Evolutionary conservation across 2,329 filamentous ascomycete genomes (phyloP).

Genomic region (Talaromyces sp.): DNA sequence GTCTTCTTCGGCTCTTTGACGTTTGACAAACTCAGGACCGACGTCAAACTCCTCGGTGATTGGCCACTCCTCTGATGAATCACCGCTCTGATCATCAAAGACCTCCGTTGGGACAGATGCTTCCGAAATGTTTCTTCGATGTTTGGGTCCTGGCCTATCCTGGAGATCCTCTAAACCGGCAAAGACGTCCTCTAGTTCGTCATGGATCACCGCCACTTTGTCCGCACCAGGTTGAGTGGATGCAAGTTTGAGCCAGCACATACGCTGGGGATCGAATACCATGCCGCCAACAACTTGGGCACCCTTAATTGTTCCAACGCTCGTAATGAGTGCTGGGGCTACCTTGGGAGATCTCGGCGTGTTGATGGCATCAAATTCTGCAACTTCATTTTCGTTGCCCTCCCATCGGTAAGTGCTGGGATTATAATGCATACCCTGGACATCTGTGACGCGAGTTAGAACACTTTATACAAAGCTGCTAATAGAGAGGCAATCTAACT

Average conservation of each 20-base stretch:
- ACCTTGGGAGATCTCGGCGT: slow-evolving; percentile 43
- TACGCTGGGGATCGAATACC: slow-evolving; percentile 94
- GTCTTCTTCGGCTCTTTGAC: slow-evolving; percentile 87
- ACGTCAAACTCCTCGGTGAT: slow-evolving; percentile 98
- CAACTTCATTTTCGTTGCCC: slow-evolving; percentile 84
- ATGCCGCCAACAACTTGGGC: slow-evolving; percentile 96
- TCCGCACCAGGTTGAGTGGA: slow-evolving; percentile 39
- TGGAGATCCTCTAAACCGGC: slow-evolving; percentile 91
- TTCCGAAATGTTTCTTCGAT: slow-evolving; percentile 21
- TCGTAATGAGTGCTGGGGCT: slow-evolving; percentile 74
- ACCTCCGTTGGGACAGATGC: slow-evolving; percentile 27
- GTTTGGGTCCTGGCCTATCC: slow-evolving; percentile 49
- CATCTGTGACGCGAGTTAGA: slow-evolving; percentile 51
- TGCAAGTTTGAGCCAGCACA: slow-evolving; percentile 91
- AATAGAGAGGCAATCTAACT: slow-evolving; percentile 34
- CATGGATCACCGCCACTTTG: slow-evolving; percentile 58
- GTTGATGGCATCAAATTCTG: slow-evolving; percentile 67
- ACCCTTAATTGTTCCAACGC: slow-evolving; percentile 77
- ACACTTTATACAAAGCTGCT: background rate
- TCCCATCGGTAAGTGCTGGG: slow-evolving; percentile 85
- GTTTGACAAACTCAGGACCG: slow-evolving; percentile 84
- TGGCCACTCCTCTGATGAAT: slow-evolving; percentile 67
- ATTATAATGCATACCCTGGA: slow-evolving; percentile 97
- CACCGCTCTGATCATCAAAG: slow-evolving; percentile 42
- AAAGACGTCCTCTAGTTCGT: slow-evolving; percentile 91